Percentiles rank a stretch among this genome's conserved stretches.
phyloP scores from a whole-genome alignment of 2,329 filamentous ascomycete genomes.

The Sclerotinia subarctica region DNA sequence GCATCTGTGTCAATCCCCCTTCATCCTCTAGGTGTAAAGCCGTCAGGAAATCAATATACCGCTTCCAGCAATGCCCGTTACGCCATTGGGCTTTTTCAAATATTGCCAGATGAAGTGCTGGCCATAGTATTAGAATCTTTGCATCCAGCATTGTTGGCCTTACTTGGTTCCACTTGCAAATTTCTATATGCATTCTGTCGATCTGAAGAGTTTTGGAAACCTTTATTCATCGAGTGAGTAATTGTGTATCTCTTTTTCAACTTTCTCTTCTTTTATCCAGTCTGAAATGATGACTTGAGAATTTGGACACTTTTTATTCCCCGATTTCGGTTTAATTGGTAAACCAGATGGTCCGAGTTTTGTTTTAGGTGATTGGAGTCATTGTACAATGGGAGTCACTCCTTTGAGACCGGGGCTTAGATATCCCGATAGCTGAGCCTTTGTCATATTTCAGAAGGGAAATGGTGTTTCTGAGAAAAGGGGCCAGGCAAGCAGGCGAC shows the following conservation, averaged over 20 bases:
- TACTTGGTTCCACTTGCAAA: slow-evolving; percentile 74
- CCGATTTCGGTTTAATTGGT: no score
- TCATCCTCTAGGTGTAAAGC: slow-evolving; percentile 82
- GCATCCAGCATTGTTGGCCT: slow-evolving; percentile 58
- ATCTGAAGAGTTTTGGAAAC: slow-evolving; percentile 86
- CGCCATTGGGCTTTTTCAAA: slow-evolving; percentile 61
- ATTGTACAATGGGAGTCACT: neutral
- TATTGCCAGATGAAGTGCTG: slow-evolving; percentile 78
- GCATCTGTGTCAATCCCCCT: slow-evolving; percentile 58
- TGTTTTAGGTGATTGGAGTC: neutral
- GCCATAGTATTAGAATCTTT: slow-evolving; percentile 72
- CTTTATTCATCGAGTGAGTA: slow-evolving; percentile 79
- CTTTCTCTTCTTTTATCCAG: neutral
- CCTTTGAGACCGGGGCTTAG: neutral
- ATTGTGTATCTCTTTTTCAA: slow-evolving; percentile 3
- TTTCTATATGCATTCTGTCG: slow-evolving; percentile 82
- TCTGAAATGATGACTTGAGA: neutral
- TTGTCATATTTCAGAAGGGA: neutral
- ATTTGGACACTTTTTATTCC: no score
- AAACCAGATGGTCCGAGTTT: neutral
- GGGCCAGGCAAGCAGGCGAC: no score
- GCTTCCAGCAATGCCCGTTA: slow-evolving; percentile 63
- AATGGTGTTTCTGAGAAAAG: no score
- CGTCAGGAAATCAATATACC: slow-evolving; percentile 77
- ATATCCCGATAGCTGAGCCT: neutral